phyloP scores from a whole-genome alignment of 257 asterid species.

The Lycium ferocissimum region DNA sequence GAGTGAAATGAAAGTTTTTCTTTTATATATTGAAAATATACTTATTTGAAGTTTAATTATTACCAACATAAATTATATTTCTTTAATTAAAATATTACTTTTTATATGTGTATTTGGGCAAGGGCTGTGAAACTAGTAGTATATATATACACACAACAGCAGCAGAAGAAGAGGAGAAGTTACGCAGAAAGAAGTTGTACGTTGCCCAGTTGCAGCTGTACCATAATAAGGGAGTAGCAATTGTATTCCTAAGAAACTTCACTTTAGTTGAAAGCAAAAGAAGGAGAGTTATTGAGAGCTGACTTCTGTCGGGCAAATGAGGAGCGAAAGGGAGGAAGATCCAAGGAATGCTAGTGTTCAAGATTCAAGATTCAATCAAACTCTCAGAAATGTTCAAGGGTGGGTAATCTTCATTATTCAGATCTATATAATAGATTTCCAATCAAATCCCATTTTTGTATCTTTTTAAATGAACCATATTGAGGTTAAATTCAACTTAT shows the following conservation, averaged over 20 bases:
- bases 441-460: conserved; percentile 8
- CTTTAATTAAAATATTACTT: too few species aligned
- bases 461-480: conserved; percentile 16
- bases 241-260: neutral
- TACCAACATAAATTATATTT: too few species aligned
- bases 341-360: conserved; percentile 53
- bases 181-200: conserved; percentile 16
- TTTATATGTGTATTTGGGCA: too few species aligned
- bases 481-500: conserved; percentile 21
- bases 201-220: neutral
- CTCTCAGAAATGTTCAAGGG: conserved; percentile 98
- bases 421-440: conserved; percentile 17
- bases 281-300: neutral
- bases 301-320: neutral
- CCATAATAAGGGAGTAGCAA: neutral
- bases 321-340: conserved; percentile 50
- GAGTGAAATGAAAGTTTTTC: too few species aligned
- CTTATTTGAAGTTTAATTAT: too few species aligned
- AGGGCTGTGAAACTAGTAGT: too few species aligned
- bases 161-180: neutral
- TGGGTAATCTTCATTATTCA: conserved; percentile 37
- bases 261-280: conserved; percentile 2
- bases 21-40: too few species aligned
- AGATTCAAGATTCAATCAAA: conserved; percentile 95
- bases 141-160: too few species aligned